Percentiles rank a stretch among this genome's conserved stretches.
Evolutionary conservation across 2,329 filamentous ascomycete species (phyloP).

Genomic region (Aspergillus alliaceus): DNA sequence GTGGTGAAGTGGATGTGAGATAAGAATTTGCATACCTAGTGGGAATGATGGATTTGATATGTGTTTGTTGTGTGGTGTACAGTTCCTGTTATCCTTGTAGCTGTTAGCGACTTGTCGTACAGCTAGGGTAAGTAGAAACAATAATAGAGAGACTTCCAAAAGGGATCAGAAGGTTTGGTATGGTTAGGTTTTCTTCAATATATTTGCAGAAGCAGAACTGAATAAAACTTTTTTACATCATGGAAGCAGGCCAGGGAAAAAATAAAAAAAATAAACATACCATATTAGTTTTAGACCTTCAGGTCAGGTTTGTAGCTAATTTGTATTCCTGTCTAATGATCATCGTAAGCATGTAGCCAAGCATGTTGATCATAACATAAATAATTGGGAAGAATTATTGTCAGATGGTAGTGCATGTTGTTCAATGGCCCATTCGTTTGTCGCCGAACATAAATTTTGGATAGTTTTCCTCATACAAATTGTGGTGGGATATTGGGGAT

Average conservation of each 20-base stretch:
- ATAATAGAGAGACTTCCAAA: constrained; percentile 11
- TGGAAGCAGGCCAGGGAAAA: constrained; percentile 17
- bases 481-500: background rate
- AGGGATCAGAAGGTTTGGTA: constrained; percentile 55
- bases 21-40: constrained; percentile 26
- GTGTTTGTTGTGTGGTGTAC: background rate
- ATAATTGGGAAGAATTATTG: constrained; percentile 12
- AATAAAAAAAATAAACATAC: constrained; percentile 8
- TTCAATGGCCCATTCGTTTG: constrained; percentile 55
- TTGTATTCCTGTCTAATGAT: background rate
- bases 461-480: constrained; percentile 51
- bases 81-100: constrained; percentile 13
- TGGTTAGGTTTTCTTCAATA: constrained; percentile 59
- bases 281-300: constrained; percentile 11
- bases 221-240: constrained; percentile 54
- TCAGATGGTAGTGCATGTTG: constrained; percentile 66
- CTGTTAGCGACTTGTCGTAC: constrained; percentile 14
- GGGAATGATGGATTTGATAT: background rate
- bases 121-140: background rate
- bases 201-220: constrained; percentile 65
- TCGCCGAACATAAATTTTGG: constrained; percentile 56
- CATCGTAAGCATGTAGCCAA: constrained; percentile 10
- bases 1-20: constrained; percentile 6
- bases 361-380: background rate
- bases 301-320: background rate